phyloP scores from a whole-genome alignment of 495 filamentous ascomycete genomes.

The Glonium stellatum region DNA sequence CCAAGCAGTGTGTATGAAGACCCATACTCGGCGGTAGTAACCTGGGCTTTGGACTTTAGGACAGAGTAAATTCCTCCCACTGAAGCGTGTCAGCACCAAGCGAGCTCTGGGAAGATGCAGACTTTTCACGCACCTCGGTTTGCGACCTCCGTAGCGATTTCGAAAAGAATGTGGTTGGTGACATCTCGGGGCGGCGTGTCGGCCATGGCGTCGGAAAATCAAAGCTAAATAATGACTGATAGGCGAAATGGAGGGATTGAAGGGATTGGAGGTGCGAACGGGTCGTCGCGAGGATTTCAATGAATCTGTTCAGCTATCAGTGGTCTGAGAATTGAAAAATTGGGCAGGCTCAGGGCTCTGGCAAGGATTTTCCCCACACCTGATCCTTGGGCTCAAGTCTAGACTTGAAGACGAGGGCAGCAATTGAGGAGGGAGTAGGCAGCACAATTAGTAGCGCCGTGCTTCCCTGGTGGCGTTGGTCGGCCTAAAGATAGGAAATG shows the following conservation, averaged over 20 bases:
- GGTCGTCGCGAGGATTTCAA: neutral
- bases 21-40: conserved; percentile 97
- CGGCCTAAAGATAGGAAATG: neutral
- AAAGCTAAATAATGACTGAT: neutral
- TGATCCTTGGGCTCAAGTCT: neutral
- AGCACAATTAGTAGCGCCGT: neutral
- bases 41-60: conserved; percentile 95
- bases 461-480: neutral
- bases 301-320: neutral
- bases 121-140: conserved; percentile 63
- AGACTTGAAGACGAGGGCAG: too few relatives aligned
- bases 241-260: neutral
- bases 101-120: neutral
- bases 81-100: conserved; percentile 32
- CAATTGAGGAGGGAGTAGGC: neutral
- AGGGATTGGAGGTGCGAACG: neutral
- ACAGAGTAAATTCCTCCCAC: conserved; percentile 99
- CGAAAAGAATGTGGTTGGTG: conserved; percentile 79
- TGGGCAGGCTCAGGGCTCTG: neutral
- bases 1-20: conserved; percentile 93
- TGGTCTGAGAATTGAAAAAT: neutral
- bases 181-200: conserved; percentile 54
- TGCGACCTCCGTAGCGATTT: conserved; percentile 92
- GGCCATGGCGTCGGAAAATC: conserved; percentile 25
- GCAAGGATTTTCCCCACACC: neutral